These are phyloP conservation scores for Lactarius indigo DNA, from an alignment of 768 basidiomycete genomes.

Conservation along the genomic window DNA sequence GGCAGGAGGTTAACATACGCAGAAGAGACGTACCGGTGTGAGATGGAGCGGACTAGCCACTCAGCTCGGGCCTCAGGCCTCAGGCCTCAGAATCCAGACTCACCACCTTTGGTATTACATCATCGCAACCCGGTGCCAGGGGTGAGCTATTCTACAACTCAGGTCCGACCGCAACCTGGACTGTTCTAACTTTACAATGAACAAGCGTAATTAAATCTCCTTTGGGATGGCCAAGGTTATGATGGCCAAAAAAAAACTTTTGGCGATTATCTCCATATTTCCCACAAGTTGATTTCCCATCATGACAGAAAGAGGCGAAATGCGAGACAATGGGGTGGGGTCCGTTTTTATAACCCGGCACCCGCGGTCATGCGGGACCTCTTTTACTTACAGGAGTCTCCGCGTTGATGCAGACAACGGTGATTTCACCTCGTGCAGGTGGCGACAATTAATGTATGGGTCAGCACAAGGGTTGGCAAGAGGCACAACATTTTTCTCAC, in stretches of 20 bases:
- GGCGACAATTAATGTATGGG: neutral
- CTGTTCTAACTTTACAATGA: neutral
- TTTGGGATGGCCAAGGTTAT: neutral
- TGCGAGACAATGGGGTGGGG: neutral
- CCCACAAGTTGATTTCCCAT: no score
- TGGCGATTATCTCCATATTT: neutral
- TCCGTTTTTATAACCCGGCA: neutral
- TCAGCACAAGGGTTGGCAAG: neutral
- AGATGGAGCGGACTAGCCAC: neutral
- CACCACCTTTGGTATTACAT: slow-evolving; percentile 3
- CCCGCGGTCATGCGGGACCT: neutral
- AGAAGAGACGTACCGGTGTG: slow-evolving; percentile 14
- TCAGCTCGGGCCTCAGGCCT: neutral
- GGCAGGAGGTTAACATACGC: neutral
- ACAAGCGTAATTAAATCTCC: neutral
- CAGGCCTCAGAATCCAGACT: neutral
- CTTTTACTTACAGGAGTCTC: neutral
- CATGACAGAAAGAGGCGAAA: neutral
- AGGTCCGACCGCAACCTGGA: neutral
- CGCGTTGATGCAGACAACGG: neutral
- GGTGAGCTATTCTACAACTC: neutral
- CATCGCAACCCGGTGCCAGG: neutral
- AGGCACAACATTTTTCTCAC: neutral
- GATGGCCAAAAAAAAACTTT: neutral
- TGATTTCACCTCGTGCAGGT: neutral